Conservation (phyloP, 108 stramenopile genomes). For the Pelagomonas calceolata region DNA sequence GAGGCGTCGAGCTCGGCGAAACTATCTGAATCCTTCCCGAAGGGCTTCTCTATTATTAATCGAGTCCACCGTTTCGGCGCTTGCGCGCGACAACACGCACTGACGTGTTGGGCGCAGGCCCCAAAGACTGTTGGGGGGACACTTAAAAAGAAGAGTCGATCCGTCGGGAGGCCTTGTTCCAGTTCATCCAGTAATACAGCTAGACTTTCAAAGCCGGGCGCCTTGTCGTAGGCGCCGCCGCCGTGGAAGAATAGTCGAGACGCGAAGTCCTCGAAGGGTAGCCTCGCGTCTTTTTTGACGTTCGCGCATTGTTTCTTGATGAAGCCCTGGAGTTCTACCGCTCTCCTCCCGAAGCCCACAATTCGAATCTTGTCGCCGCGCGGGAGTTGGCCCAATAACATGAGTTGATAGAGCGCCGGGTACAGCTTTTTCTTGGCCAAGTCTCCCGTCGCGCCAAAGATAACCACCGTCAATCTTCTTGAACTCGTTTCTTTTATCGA, state of each 20-base stretch:
- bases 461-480: constrained; percentile 48
- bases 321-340: constrained; percentile 61
- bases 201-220: no score
- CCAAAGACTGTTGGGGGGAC: not conserved
- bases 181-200: no score
- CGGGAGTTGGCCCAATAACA: constrained; percentile 58
- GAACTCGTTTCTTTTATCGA: no score
- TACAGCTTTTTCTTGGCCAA: constrained; percentile 90
- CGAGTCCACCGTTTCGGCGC: constrained; percentile 64
- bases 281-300: no score
- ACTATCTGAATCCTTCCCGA: constrained; percentile 81
- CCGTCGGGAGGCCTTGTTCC: no score
- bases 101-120: not conserved
- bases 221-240: constrained; percentile 44
- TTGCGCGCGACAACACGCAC: constrained; percentile 57
- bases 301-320: no score
- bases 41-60: constrained; percentile 94
- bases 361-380: constrained; percentile 42
- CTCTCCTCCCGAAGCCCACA: constrained; percentile 78
- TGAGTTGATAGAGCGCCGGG: constrained; percentile 66
- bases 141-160: no score
- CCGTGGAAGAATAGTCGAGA: constrained; percentile 45
- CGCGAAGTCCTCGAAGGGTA: no score
- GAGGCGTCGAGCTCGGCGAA: constrained; percentile 56
- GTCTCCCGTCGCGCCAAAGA: constrained; percentile 82